Conservation (phyloP, 169 alveolate species). For the Plasmodium relictum region DNA sequence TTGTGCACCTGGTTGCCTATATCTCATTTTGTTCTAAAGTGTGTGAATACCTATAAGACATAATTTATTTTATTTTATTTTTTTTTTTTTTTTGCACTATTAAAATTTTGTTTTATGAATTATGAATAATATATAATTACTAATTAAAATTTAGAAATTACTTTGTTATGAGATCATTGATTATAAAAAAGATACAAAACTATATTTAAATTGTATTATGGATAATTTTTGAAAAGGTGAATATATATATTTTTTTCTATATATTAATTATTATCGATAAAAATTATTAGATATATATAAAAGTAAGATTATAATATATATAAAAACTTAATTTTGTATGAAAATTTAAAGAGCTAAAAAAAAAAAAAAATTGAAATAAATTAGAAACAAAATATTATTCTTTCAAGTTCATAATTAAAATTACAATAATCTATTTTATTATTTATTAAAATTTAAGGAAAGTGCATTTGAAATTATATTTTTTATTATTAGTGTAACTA, state of each 20-base stretch:
- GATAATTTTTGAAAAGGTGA: conserved; percentile 23
- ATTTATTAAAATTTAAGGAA: conserved; percentile 11
- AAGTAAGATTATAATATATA: no score
- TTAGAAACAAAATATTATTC: background rate
- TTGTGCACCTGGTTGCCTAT: conserved; percentile 77
- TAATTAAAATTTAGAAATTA: conserved; percentile 31
- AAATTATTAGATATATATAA: background rate
- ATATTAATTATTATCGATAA: background rate
- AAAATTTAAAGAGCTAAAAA: background rate
- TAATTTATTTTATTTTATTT: background rate
- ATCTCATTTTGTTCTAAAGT: conserved; percentile 11
- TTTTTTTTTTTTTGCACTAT: background rate
- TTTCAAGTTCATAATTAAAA: conserved; percentile 10
- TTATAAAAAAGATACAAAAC: conserved; percentile 11
- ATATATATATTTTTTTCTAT: conserved; percentile 4
- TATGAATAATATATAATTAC: no score
- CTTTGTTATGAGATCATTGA: background rate
- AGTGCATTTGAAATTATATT: conserved; percentile 14
- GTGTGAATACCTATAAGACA: conserved; percentile 27
- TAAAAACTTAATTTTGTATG: no score
- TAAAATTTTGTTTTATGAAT: background rate
- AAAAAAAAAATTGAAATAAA: conserved; percentile 9
- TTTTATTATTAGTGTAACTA: conserved; percentile 4
- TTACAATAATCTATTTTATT: conserved; percentile 7
- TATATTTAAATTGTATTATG: conserved; percentile 12